Percentiles rank a stretch among this genome's conserved stretches.
Conservation (phyloP, 495 filamentous ascomycete species). For the Hypomontagnella monticulosa region DNA sequence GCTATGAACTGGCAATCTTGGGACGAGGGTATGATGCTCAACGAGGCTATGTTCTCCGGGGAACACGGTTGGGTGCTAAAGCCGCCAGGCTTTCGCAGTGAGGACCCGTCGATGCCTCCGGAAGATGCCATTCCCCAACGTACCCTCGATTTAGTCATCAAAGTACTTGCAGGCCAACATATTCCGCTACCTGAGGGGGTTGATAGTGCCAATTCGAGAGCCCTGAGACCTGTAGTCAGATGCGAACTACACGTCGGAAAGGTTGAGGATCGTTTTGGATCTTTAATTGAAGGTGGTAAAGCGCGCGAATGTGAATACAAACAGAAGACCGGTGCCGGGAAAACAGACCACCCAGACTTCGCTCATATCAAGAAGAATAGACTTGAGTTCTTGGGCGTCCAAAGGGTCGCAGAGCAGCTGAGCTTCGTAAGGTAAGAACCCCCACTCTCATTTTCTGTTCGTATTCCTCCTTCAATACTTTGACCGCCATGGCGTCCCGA, state of each 20-base stretch:
- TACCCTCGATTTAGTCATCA: constrained; percentile 55
- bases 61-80: constrained; percentile 88
- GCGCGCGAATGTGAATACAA: constrained; percentile 44
- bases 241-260: constrained; percentile 81
- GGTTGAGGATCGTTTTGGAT: constrained; percentile 51
- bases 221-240: constrained; percentile 65
- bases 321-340: constrained; percentile 45
- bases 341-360: constrained; percentile 57
- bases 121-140: constrained; percentile 30
- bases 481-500: constrained; percentile 4
- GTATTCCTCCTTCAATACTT: constrained; percentile 5
- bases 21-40: constrained; percentile 95
- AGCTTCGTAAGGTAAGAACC: constrained; percentile 59
- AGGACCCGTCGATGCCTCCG: constrained; percentile 11
- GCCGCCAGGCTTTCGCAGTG: constrained; percentile 63
- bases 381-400: constrained; percentile 52
- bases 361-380: constrained; percentile 38
- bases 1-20: constrained; percentile 94
- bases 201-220: constrained; percentile 37
- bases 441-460: constrained; percentile 4
- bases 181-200: constrained; percentile 51
- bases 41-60: constrained; percentile 89
- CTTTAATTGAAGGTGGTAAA: constrained; percentile 24
- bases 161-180: constrained; percentile 55
- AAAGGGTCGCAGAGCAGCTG: constrained; percentile 53